Evolutionary conservation across 192 early-diverging fungal genomes (phyloP).

Genomic region (Linnemannia elongata): DNA sequence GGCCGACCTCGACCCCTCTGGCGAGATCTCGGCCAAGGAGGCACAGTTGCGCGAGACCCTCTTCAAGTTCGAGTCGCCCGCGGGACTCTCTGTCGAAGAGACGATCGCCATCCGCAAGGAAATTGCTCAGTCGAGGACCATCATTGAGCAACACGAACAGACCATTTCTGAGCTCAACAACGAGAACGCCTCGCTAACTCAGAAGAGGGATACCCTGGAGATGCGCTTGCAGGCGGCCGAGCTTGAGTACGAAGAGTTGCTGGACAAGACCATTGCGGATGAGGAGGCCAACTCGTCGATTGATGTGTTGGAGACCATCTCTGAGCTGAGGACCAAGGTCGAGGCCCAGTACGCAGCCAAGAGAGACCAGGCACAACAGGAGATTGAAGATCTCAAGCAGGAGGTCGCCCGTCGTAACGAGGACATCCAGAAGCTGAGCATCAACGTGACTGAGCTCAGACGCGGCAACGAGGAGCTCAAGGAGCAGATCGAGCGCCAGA

Average conservation of each 20-base stretch:
- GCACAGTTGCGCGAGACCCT: slow-evolving; percentile 79
- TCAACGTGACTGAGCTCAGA: slow-evolving; percentile 73
- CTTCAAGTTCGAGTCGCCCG: slow-evolving; percentile 73
- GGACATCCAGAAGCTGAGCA: slow-evolving; percentile 72
- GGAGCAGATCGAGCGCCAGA: slow-evolving; percentile 58
- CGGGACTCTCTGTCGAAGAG: slow-evolving; percentile 72
- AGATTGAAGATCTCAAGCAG: slow-evolving; percentile 78
- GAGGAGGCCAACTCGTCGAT: slow-evolving; percentile 72
- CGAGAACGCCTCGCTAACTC: slow-evolving; percentile 69
- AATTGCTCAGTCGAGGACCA: slow-evolving; percentile 75
- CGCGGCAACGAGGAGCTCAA: slow-evolving; percentile 72
- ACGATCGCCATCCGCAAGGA: slow-evolving; percentile 77
- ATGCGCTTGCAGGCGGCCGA: slow-evolving; percentile 77
- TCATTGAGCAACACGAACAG: slow-evolving; percentile 73
- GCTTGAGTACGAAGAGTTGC: slow-evolving; percentile 85
- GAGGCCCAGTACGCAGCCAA: slow-evolving; percentile 89
- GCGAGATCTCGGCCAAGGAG: slow-evolving; percentile 83
- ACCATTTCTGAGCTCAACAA: slow-evolving; percentile 72
- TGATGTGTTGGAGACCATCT: slow-evolving; percentile 80
- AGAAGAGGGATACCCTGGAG: slow-evolving; percentile 78
- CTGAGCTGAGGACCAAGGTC: slow-evolving; percentile 87
- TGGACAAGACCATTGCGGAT: slow-evolving; percentile 78
- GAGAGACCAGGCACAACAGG: slow-evolving; percentile 78
- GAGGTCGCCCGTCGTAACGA: slow-evolving; percentile 79
- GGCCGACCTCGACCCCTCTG: slow-evolving; percentile 82